These are phyloP conservation scores for Cyberlindnera xylosilytica DNA, from an alignment of 805 yeast species.

Conservation along the genomic window DNA sequence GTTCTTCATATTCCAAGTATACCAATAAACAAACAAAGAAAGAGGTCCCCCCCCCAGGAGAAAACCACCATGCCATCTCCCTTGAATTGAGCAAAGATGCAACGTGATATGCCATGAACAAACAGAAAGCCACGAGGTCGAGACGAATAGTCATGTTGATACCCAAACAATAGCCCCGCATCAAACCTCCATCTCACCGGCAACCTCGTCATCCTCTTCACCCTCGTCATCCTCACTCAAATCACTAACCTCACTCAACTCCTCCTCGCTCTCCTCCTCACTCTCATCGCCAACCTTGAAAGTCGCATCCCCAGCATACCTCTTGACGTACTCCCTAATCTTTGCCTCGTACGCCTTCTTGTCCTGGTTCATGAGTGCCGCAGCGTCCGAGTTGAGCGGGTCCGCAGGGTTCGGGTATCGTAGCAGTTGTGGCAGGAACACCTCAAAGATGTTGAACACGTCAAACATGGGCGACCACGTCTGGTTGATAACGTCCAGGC, in stretches of 20 bases:
- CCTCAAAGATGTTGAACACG: slow-evolving; percentile 83
- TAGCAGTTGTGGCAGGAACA: slow-evolving; percentile 86
- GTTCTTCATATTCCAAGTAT: no score
- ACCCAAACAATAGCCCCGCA: no score
- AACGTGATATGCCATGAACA: no score
- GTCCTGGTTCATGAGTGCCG: slow-evolving; percentile 70
- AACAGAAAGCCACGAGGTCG: no score
- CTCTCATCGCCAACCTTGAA: slow-evolving; percentile 45
- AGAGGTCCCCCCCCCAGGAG: no score
- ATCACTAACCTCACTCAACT: slow-evolving; percentile 27
- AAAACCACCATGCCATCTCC: no score
- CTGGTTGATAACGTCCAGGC: slow-evolving; percentile 93
- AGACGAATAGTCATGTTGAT: no score
- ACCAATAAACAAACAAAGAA: no score
- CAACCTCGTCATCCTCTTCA: slow-evolving; percentile 24
- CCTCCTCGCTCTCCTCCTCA: slow-evolving; percentile 42
- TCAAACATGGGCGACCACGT: slow-evolving; percentile 99
- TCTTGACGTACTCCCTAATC: slow-evolving; percentile 70
- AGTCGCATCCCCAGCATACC: slow-evolving; percentile 53
- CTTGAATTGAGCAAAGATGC: no score
- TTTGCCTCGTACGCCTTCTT: slow-evolving; percentile 61
- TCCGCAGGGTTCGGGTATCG: slow-evolving; percentile 93
- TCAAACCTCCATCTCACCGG: slow-evolving; percentile 15
- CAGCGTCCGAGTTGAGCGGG: slow-evolving; percentile 90
- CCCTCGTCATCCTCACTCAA: slow-evolving; percentile 24